phyloP scores from a whole-genome alignment of 345 rosid genomes.

The Geranium brycei region DNA sequence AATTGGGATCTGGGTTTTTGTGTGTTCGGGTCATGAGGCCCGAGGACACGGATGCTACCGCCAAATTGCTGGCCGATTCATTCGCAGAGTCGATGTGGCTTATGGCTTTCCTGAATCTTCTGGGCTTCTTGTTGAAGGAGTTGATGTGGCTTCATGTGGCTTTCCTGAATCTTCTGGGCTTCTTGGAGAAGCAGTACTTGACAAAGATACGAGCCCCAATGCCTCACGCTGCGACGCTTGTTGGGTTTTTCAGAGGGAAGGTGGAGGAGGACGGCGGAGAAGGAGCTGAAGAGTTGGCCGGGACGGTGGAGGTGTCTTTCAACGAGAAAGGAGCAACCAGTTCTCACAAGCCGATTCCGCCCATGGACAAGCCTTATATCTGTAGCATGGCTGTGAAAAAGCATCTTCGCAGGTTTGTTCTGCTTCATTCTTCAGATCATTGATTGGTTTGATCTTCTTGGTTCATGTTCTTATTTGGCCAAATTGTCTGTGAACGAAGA shows the following conservation, averaged over 20 bases:
- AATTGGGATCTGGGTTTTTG: constrained; percentile 49
- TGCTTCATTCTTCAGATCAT: too few relatives aligned
- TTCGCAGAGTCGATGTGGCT: constrained; percentile 75
- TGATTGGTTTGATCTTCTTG: too few relatives aligned
- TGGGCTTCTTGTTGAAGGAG: constrained; percentile 70
- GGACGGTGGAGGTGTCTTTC: constrained; percentile 83
- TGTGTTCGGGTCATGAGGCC: constrained; percentile 61
- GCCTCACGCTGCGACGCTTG: constrained; percentile 74
- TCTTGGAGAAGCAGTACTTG: constrained; percentile 77
- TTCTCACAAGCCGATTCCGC: constrained; percentile 69
- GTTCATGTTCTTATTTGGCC: too few relatives aligned
- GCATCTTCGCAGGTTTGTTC: constrained; percentile 50
- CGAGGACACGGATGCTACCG: constrained; percentile 63
- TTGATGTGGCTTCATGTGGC: constrained; percentile 49
- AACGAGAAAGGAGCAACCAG: constrained; percentile 62
- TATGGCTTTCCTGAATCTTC: constrained; percentile 39
- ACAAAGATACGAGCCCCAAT: constrained; percentile 50
- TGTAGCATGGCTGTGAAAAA: constrained; percentile 82
- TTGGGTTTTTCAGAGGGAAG: constrained; percentile 47
- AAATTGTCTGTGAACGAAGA: too few relatives aligned
- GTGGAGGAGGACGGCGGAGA: constrained; percentile 13
- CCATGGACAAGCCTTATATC: constrained; percentile 63
- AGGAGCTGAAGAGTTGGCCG: constrained; percentile 47
- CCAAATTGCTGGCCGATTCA: constrained; percentile 57
- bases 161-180: constrained; percentile 49